A percentile compares a stretch with the other conserved stretches of the same genome.
phyloP scores from a whole-genome alignment of 2,329 filamentous ascomycete genomes.

The Ceratocystis albifundus region DNA sequence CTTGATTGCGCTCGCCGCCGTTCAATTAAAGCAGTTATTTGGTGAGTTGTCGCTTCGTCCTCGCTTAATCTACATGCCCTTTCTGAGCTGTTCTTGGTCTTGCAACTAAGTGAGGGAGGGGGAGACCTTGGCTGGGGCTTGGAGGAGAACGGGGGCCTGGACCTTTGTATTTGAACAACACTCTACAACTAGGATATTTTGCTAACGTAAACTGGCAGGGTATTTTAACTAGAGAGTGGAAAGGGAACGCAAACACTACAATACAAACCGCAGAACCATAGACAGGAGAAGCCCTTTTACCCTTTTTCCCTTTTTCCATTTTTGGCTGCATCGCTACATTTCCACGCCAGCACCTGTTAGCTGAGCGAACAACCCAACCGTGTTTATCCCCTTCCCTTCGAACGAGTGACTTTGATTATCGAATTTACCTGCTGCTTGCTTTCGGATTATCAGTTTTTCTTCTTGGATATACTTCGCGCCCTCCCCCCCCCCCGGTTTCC shows the following conservation, averaged over 20 bases:
- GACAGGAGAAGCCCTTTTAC: not conserved
- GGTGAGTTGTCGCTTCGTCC: conserved; percentile 8
- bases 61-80: not conserved
- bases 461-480: not conserved
- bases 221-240: not conserved
- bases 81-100: not conserved
- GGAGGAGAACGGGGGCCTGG: no score
- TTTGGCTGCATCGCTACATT: not conserved
- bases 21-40: conserved; percentile 2
- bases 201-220: conserved; percentile 1
- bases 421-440: not conserved
- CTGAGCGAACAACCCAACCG: not conserved
- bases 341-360: not conserved
- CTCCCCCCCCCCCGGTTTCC: not conserved
- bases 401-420: not conserved
- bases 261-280: not conserved
- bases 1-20: not conserved
- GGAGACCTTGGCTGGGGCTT: not conserved
- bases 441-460: not conserved
- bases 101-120: no score
- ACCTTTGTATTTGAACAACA: not conserved
- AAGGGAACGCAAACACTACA: not conserved
- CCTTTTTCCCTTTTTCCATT: conserved; percentile 2
- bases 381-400: not conserved
- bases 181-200: not conserved